Evolutionary conservation across 768 basidiomycete genomes (phyloP), one percentile per base, ranked within the genome.

Genomic region (Xerocomus spinulosus): DNA sequence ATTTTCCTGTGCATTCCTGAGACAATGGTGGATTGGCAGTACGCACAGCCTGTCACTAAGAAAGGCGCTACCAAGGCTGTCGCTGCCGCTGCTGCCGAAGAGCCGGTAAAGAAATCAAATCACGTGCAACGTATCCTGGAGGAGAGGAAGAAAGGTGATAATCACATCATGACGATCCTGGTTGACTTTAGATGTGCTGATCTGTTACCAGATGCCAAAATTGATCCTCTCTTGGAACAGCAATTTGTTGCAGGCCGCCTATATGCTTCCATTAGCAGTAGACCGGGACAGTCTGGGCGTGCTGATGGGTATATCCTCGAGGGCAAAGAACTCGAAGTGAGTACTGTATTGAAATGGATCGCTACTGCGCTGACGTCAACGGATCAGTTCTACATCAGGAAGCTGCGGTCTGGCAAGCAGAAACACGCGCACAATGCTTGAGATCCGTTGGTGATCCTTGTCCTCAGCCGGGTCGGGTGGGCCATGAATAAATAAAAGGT

Each of bases 221-320:
- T 98, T 61, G 96, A 99, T 67, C 72, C 82, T 46, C 76, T 94
- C 42, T 81, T 98, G 55, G 93, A 95, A 71, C 63, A 77, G 37
- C 94, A 95, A 65, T 96, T 97, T 64, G 78, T 82, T 60, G 90
- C 93, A 66, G 93, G 96, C 70, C 93, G 96, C 70, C 80, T 99
- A 54, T 94, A 97, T 67, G 96, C 96, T 55, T 63, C 76, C 60
- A 87, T 99, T 70, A 83, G 92, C 50, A 94, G 91, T 70, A 85
- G 96, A 69, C 96, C 96, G 48, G 96, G 96, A 33, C 96, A 99
- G 71, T 88, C 83, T 47, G 96, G 96, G 24, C 92, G 96, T 57
- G 84, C 87, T 48, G 96, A 99, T 69, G 96, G 96, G 44, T 97
- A 98, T 73, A 76, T 99, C 54, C 82, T 99, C 45, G 96, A 99